Conservation (phyloP, 257 asterid species). For the Marsdenia floribunda region DNA sequence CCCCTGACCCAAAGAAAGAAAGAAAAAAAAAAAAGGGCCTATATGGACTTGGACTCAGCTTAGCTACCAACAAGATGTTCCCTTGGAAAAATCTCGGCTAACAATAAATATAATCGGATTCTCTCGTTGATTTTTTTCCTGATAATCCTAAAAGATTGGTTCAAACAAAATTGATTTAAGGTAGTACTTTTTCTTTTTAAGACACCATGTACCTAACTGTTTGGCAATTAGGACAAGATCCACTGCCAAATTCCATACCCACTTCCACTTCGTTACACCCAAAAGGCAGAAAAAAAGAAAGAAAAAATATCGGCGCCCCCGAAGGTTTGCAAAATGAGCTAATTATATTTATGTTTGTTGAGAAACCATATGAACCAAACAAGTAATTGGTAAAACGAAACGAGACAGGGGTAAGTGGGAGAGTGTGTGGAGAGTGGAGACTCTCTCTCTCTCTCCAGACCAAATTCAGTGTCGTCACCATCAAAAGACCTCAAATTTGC, state of each 20-base stretch:
- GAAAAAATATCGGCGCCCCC: background rate
- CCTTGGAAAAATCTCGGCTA: slow-evolving; percentile 12
- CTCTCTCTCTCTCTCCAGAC: background rate
- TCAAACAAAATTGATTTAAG: no score
- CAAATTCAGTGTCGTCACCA: slow-evolving; percentile 22
- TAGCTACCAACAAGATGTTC: slow-evolving; percentile 33
- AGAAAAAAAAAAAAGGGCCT: no score
- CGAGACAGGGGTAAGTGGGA: no score
- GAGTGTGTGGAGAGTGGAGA: background rate
- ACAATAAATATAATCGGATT: background rate
- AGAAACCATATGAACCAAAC: no score
- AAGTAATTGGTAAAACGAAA: no score
- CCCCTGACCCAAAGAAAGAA: slow-evolving; percentile 10
- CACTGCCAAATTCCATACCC: background rate
- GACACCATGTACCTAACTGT: background rate
- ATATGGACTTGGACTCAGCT: slow-evolving; percentile 13
- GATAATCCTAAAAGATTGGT: no score
- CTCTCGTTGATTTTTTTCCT: background rate
- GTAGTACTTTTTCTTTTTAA: no score
- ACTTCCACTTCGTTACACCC: background rate
- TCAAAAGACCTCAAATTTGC: slow-evolving; percentile 12
- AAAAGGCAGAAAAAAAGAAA: no score
- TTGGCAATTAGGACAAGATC: background rate
- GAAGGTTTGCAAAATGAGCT: background rate
- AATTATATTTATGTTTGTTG: background rate